Conservation (phyloP, 164 flowering plant species). For the Houttuynia cordata region DNA sequence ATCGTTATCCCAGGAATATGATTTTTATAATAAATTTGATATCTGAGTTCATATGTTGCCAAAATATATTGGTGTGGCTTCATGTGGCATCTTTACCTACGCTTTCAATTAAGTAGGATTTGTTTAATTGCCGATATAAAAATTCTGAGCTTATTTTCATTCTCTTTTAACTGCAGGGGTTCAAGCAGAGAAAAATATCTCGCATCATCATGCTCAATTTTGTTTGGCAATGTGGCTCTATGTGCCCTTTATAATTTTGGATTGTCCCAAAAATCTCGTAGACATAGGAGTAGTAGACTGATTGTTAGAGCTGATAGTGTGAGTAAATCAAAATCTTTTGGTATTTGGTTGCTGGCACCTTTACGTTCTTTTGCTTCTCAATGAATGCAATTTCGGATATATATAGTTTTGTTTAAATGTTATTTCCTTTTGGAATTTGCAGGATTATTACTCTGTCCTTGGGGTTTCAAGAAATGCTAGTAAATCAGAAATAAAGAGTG, state of each 20-base stretch:
- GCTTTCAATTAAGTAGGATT: too few relatives aligned
- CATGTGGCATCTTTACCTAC: too few relatives aligned
- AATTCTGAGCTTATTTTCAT: not conserved
- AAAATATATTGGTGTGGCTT: too few relatives aligned
- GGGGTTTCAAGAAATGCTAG: constrained; percentile 80
- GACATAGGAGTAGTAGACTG: constrained; percentile 42
- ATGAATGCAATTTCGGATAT: not conserved
- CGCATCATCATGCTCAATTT: constrained; percentile 38
- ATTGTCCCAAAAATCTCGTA: constrained; percentile 23
- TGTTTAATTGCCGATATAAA: not conserved
- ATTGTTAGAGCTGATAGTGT: constrained; percentile 75
- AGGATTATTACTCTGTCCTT: constrained; percentile 79
- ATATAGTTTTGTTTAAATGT: too few relatives aligned
- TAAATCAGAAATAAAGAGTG: constrained; percentile 91
- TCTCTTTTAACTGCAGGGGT: constrained; percentile 19
- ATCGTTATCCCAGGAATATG: too few relatives aligned
- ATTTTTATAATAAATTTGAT: too few relatives aligned
- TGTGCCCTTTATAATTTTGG: constrained; percentile 19
- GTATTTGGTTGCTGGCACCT: not conserved
- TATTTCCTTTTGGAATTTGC: constrained; percentile 10
- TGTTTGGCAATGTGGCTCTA: constrained; percentile 43
- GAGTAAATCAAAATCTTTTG: constrained; percentile 14
- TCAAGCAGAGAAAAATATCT: constrained; percentile 28
- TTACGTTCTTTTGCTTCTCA: not conserved
- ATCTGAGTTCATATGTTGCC: too few relatives aligned